phyloP scores from a whole-genome alignment of 1,284 basidiomycete genomes.

The Puccinia polysora region DNA sequence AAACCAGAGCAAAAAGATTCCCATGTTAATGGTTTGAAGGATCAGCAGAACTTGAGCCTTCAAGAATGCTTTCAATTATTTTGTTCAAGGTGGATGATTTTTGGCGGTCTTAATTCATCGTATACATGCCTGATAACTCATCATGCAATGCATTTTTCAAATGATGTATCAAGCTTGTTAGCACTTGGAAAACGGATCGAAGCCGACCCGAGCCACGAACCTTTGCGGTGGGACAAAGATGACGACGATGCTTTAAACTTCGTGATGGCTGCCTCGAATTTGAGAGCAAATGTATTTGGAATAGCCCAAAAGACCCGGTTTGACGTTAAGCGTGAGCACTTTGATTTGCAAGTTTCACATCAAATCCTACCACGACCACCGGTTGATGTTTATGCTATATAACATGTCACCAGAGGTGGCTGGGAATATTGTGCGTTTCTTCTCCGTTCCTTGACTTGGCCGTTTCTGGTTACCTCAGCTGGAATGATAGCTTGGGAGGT shows the following conservation, averaged over 20 bases:
- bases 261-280: constrained; percentile 87
- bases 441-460: not conserved
- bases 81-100: constrained; percentile 26
- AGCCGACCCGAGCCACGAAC: constrained; percentile 63
- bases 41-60: constrained; percentile 28
- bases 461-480: not conserved
- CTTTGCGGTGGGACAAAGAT: constrained; percentile 92
- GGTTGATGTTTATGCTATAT: not conserved
- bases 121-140: not conserved
- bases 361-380: not conserved
- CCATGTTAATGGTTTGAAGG: constrained; percentile 15
- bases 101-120: not conserved
- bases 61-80: constrained; percentile 35
- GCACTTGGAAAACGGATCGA: constrained; percentile 70
- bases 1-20: not conserved
- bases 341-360: constrained; percentile 31
- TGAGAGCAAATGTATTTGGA: constrained; percentile 81
- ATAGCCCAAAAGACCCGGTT: constrained; percentile 86
- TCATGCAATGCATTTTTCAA: too few species aligned
- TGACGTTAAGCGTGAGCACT: constrained; percentile 77
- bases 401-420: constrained; percentile 74
- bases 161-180: constrained; percentile 60
- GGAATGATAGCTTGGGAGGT: not conserved
- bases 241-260: constrained; percentile 95
- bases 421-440: constrained; percentile 69